Percentiles rank a stretch among this genome's conserved stretches.
Evolutionary conservation across 192 early-diverging fungal genomes (phyloP).

Genomic region (Lunasporangiospora selenospora): DNA sequence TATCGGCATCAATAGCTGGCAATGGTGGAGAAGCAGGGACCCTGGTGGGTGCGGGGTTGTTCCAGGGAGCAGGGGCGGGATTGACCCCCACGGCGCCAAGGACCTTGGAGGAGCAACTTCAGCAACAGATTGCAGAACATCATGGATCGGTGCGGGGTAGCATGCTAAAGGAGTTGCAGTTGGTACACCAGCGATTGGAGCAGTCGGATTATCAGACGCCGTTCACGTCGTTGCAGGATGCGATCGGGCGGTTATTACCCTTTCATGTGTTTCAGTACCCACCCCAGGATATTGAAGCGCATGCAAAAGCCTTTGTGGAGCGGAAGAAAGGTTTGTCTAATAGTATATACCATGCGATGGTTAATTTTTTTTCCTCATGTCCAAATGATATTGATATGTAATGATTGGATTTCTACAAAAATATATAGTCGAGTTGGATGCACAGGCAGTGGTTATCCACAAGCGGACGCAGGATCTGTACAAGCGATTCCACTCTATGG

Average conservation of each 20-base stretch:
- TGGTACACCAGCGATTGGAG: constrained; percentile 12
- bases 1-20: too few relatives aligned
- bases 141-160: constrained; percentile 19
- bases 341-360: constrained; percentile 1
- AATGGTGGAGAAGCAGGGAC: too few relatives aligned
- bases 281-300: constrained; percentile 48
- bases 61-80: too few relatives aligned
- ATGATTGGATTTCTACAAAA: too few relatives aligned
- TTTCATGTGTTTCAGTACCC: constrained; percentile 81
- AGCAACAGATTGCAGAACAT: constrained; percentile 33
- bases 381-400: too few relatives aligned
- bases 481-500: constrained; percentile 5
- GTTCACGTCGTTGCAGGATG: constrained; percentile 66
- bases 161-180: constrained; percentile 28
- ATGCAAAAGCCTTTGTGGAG: constrained; percentile 28
- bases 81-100: constrained; percentile 1
- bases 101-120: constrained; percentile 31
- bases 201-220: constrained; percentile 66
- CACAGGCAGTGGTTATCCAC: constrained; percentile 7
- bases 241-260: constrained; percentile 69
- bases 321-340: too few relatives aligned
- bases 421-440: constrained; percentile 23
- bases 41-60: too few relatives aligned
- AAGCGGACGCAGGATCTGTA: constrained; percentile 7
- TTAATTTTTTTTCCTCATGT: neutral